Base-by-base conservation (phyloP, 2,329 filamentous ascomycete genomes). In the Dothiorella sarmentorum region DNA sequence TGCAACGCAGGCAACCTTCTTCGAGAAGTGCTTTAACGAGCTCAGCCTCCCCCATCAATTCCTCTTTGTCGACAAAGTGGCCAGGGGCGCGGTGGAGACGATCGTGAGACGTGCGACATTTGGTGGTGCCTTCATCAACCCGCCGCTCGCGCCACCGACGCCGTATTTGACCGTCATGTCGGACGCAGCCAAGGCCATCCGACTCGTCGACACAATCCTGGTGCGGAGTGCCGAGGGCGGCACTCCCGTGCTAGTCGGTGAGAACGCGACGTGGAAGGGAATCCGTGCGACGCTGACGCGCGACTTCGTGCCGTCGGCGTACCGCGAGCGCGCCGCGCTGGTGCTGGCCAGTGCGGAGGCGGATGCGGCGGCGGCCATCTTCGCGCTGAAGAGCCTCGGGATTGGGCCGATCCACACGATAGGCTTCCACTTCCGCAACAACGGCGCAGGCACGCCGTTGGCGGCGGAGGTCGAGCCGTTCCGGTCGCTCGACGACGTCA, bases 31-130 rank as follows among this genome's bases (percentile, higher is more conserved):
- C 63, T 74, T 80, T 67, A 79, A 79, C 57, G 78, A 80, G 67
- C 81, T 95, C 9, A 89, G 90, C n/a, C 76, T 95, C n/a, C 90
- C 90, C 10, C 90, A 95, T 67, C 85, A 88, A 47, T 89, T 94
- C 64, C 82, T 84, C 13, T 86, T 88, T 35, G 85, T 93, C 7
- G 89, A 93, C 47, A 81, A 88, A 56, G 84, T 85, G 3, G 79
- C 84, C 4, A 53, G 44, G 51, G 42, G 51, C 42, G 40, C 40
- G 22, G 52, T 60, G 40, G 88, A 92, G 68, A 77, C 84, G 0
- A 86, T 90, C 72, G 85, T 90, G 65, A 82, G 85, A 59, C 86
- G 90, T 67, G 83, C 83, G 55, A 83, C 85, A 56, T 95, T 96
- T 72, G 90, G 91, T 40, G 91, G 90, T 37, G 89, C 90, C 31